Conservation (phyloP, 2,329 filamentous ascomycete genomes). For the Aphanocladium album region DNA sequence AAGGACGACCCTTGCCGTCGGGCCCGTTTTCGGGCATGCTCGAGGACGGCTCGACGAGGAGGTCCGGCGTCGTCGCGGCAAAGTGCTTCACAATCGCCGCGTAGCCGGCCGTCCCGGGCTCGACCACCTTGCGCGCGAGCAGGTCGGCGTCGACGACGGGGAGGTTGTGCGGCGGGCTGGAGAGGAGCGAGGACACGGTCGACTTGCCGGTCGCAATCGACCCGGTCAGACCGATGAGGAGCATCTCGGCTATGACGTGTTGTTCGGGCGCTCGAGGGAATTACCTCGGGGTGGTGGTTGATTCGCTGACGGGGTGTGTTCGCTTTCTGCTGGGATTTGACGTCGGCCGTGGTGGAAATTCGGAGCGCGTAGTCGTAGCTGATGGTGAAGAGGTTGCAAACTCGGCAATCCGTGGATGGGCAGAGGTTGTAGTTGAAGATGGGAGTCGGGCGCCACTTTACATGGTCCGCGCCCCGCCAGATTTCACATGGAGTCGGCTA, state of each 20-base stretch:
- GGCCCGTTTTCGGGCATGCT: slow-evolving; percentile 50
- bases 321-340: too few relatives aligned
- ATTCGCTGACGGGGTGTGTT: too few relatives aligned
- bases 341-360: too few relatives aligned
- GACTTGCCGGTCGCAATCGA: slow-evolving; percentile 98
- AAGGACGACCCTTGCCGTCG: slow-evolving; percentile 60
- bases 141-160: slow-evolving; percentile 93
- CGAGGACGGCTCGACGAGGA: slow-evolving; percentile 60
- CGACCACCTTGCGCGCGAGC: slow-evolving; percentile 87
- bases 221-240: slow-evolving; percentile 91
- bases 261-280: too few relatives aligned
- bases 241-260: slow-evolving; percentile 50
- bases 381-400: background rate
- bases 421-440: background rate
- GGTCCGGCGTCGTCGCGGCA: slow-evolving; percentile 73
- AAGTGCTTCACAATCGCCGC: slow-evolving; percentile 78
- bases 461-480: background rate
- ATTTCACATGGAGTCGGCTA: too few relatives aligned
- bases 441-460: background rate
- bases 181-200: slow-evolving; percentile 81
- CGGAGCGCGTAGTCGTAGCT: background rate
- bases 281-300: too few relatives aligned
- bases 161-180: slow-evolving; percentile 73
- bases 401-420: background rate
- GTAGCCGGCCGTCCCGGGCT: slow-evolving; percentile 84